Percentiles rank a stretch among this genome's conserved stretches.
Evolutionary conservation across 2,329 filamentous ascomycete species (phyloP).

Genomic region (Cucurbitaria berberidis): DNA sequence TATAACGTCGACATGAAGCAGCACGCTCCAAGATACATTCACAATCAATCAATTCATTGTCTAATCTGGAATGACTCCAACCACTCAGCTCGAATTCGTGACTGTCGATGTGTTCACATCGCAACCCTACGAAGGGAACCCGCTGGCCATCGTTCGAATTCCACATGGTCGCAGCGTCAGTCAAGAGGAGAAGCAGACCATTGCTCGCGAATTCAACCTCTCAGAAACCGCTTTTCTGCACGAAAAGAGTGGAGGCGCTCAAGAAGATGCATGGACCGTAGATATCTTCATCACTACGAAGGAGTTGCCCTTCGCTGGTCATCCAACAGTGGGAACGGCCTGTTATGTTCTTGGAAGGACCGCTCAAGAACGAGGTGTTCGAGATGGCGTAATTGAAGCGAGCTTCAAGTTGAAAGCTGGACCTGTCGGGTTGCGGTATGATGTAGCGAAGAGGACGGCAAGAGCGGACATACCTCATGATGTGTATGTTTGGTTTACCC

Average conservation of each 20-base stretch:
- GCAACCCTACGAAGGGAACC: conserved; percentile 59
- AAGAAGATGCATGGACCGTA: conserved; percentile 50
- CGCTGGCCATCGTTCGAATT: conserved; percentile 62
- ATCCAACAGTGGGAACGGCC: conserved; percentile 63
- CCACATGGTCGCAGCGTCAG: conserved; percentile 44
- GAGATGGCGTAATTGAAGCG: conserved; percentile 39
- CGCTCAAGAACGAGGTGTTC: conserved; percentile 23
- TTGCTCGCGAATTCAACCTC: conserved; percentile 64
- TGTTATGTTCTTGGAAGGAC: conserved; percentile 53
- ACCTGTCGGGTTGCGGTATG: conserved; percentile 51
- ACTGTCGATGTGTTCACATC: conserved; percentile 58
- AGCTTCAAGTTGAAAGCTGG: conserved; percentile 54
- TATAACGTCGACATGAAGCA: not conserved
- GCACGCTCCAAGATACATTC: not conserved
- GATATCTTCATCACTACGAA: conserved; percentile 61
- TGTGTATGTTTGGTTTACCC: conserved; percentile 57
- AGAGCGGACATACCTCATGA: conserved; percentile 71
- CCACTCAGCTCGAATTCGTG: conserved; percentile 39
- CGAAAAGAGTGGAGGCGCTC: conserved; percentile 30
- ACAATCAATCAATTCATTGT: not conserved
- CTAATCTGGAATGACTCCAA: conserved; percentile 17
- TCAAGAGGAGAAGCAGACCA: conserved; percentile 59
- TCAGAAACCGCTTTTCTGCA: conserved; percentile 65
- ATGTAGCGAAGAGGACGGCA: conserved; percentile 53
- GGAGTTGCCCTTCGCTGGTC: conserved; percentile 65